Conservation (phyloP, 495 filamentous ascomycete genomes). For the Aspergillus sparsus region DNA sequence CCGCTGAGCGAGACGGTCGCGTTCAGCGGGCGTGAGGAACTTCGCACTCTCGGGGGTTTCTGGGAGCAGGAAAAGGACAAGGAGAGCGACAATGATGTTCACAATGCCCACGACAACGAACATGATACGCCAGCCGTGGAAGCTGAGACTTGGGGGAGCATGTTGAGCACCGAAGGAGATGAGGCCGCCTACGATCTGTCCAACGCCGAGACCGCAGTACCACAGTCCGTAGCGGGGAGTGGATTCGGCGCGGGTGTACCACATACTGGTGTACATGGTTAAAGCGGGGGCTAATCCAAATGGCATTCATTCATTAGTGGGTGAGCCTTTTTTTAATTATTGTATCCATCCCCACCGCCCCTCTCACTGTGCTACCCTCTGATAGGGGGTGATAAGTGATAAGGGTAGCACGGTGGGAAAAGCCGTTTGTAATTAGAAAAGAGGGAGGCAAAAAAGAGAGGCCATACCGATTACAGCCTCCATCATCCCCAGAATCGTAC, state of each 20-base stretch:
- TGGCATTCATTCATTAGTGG: neutral
- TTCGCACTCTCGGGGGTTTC: slow-evolving; percentile 52
- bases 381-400: too few relatives aligned
- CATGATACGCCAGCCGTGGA: slow-evolving; percentile 64
- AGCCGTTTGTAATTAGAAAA: too few relatives aligned
- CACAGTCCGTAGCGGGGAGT: slow-evolving; percentile 63
- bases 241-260: slow-evolving; percentile 65
- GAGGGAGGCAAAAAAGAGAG: neutral
- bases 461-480: slow-evolving; percentile 58
- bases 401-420: too few relatives aligned
- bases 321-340: neutral
- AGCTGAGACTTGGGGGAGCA: slow-evolving; percentile 29
- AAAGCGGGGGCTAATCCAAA: slow-evolving; percentile 46
- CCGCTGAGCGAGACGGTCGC: slow-evolving; percentile 34
- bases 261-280: slow-evolving; percentile 51
- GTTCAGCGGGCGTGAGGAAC: slow-evolving; percentile 55
- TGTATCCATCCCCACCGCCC: too few relatives aligned
- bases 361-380: too few relatives aligned
- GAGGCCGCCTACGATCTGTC: slow-evolving; percentile 62
- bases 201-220: slow-evolving; percentile 65
- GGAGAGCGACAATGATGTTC: slow-evolving; percentile 52
- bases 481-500: slow-evolving; percentile 64
- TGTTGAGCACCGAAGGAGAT: slow-evolving; percentile 65
- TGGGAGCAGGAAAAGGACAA: slow-evolving; percentile 55
- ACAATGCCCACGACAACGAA: slow-evolving; percentile 61